phyloP scores from a whole-genome alignment of 805 yeast genomes.

The Wickerhamomyces chambardii region DNA sequence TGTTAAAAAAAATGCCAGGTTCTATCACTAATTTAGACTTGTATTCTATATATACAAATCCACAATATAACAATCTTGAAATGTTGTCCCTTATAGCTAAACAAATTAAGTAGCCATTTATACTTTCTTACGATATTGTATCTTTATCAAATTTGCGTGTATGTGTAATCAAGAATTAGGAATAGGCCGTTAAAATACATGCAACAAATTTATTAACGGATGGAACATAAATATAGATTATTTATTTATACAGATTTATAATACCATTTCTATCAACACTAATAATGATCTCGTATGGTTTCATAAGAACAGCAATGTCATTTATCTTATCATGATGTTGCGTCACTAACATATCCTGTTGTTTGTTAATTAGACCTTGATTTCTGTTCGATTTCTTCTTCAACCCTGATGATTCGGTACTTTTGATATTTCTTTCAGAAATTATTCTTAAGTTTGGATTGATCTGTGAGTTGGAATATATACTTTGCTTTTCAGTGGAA shows the following conservation, averaged over 20 bases:
- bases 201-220: no score
- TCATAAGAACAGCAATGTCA: constrained; percentile 33
- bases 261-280: constrained; percentile 62
- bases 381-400: constrained; percentile 7
- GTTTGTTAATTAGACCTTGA: constrained; percentile 27
- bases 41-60: no score
- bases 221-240: no score
- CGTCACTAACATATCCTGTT: constrained; percentile 32
- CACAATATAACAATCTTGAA: no score
- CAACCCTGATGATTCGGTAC: constrained; percentile 4
- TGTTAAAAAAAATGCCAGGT: no score
- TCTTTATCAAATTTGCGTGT: no score
- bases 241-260: constrained; percentile 45
- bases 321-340: constrained; percentile 44
- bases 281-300: constrained; percentile 52
- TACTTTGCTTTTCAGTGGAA: constrained; percentile 4
- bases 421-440: constrained; percentile 23
- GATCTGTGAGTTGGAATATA: constrained; percentile 20
- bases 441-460: constrained; percentile 30
- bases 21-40: no score
- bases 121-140: no score
- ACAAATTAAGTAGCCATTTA: no score
- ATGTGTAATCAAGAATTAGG: no score
- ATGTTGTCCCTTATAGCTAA: no score
- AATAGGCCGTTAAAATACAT: no score